These are phyloP conservation scores for Pseudogymnoascus sp. DNA, from an alignment of 2,329 filamentous ascomycete genomes.

Conservation along the genomic window DNA sequence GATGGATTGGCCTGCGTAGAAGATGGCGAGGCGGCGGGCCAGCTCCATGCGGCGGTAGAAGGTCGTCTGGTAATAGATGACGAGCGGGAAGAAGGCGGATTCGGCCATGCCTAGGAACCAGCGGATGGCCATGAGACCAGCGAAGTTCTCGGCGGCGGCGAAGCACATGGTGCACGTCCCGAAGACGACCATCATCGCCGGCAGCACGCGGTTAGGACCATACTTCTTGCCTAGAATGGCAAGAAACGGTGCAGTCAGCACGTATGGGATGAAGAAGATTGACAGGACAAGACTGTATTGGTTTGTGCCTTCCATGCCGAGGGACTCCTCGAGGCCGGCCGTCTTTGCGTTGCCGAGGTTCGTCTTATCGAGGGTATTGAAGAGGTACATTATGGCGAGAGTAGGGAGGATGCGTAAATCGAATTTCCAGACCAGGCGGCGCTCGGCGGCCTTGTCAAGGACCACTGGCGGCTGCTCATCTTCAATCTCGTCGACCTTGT, in stretches of 20 bases:
- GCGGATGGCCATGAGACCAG: conserved; percentile 56
- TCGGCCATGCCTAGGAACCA: conserved; percentile 65
- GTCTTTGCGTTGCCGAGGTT: conserved; percentile 51
- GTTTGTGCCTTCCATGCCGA: conserved; percentile 46
- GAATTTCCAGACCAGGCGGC: conserved; percentile 44
- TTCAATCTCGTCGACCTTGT: background rate
- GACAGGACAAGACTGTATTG: conserved; percentile 62
- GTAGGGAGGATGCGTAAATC: conserved; percentile 46
- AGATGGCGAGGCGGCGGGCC: conserved; percentile 60
- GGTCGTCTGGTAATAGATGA: conserved; percentile 47
- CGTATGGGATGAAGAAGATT: conserved; percentile 67
- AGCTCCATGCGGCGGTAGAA: conserved; percentile 68
- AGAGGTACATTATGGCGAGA: conserved; percentile 44
- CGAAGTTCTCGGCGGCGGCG: conserved; percentile 49
- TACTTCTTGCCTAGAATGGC: conserved; percentile 59
- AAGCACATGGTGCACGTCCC: conserved; percentile 55
- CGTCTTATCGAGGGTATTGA: conserved; percentile 41
- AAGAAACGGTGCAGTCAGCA: conserved; percentile 23
- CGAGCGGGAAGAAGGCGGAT: conserved; percentile 60
- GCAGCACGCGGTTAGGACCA: conserved; percentile 54
- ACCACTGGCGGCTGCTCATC: conserved; percentile 16
- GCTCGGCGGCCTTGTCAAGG: conserved; percentile 38
- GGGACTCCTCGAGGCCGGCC: conserved; percentile 37
- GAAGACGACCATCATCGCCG: conserved; percentile 60
- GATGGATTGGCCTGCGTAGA: conserved; percentile 69